These are phyloP conservation scores for Dryadomyces quercivorus DNA, from an alignment of 2,329 filamentous ascomycete species.

Conservation along the genomic window DNA sequence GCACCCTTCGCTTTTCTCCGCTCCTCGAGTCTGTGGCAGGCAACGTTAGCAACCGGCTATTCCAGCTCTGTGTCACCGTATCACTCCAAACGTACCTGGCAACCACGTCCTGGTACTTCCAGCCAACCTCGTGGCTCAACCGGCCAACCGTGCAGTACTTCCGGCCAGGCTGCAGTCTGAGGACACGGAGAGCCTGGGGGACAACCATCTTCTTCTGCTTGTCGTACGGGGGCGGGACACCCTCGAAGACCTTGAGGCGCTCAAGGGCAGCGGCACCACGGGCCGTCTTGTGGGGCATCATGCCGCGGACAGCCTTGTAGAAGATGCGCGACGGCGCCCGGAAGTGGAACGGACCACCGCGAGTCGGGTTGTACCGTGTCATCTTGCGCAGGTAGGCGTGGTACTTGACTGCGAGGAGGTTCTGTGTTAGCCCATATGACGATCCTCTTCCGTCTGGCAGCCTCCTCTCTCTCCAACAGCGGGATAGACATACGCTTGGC, in stretches of 20 bases:
- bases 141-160: conserved; percentile 99
- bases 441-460: no score
- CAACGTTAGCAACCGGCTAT: neutral
- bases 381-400: conserved; percentile 99
- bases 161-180: conserved; percentile 95
- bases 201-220: conserved; percentile 99
- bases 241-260: conserved; percentile 99
- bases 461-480: neutral
- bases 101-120: conserved; percentile 99
- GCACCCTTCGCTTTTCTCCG: conserved; percentile 98
- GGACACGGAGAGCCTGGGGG: conserved; percentile 91
- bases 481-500: conserved; percentile 81
- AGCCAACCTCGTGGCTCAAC: conserved; percentile 97
- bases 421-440: no score
- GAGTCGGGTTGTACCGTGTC: conserved; percentile 98
- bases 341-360: conserved; percentile 99
- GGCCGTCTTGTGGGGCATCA: conserved; percentile 99
- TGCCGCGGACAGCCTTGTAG: conserved; percentile 99
- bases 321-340: conserved; percentile 98
- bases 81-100: conserved; percentile 60
- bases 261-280: conserved; percentile 93
- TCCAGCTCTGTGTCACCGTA: neutral
- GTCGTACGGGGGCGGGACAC: conserved; percentile 97
- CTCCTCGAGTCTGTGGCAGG: conserved; percentile 76
- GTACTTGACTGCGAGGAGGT: conserved; percentile 79